Conservation (phyloP, 2,329 filamentous ascomycete genomes). For the Bipolaris cookei region DNA sequence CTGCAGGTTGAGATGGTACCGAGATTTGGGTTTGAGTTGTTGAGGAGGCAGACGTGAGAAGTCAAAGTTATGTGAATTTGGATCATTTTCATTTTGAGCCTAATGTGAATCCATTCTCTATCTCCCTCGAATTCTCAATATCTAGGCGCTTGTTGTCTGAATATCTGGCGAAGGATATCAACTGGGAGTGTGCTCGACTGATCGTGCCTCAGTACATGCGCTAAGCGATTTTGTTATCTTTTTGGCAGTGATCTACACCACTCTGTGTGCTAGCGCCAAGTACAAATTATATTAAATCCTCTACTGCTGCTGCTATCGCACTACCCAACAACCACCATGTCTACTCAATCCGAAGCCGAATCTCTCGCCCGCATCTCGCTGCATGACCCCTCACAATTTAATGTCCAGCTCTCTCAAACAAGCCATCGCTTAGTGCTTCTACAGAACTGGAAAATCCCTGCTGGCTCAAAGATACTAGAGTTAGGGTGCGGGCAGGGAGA, state of each 20-base stretch:
- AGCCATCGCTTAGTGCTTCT: constrained; percentile 32
- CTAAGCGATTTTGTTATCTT: background rate
- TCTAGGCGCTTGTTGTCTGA: background rate
- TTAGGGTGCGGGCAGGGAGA: constrained; percentile 67
- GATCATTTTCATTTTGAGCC: background rate
- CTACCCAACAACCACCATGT: constrained; percentile 9
- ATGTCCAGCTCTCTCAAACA: constrained; percentile 31
- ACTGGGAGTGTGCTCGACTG: background rate
- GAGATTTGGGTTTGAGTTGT: constrained; percentile 12
- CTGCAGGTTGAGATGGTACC: constrained; percentile 18
- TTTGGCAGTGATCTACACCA: background rate
- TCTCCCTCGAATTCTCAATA: too few relatives aligned
- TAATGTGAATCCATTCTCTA: background rate
- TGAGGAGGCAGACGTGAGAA: constrained; percentile 7
- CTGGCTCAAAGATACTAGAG: constrained; percentile 58
- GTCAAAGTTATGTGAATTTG: background rate
- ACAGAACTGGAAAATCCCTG: constrained; percentile 26
- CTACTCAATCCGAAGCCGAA: constrained; percentile 16
- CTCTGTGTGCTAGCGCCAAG: background rate
- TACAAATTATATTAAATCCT: background rate
- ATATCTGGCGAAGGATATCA: background rate
- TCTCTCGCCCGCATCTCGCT: constrained; percentile 26
- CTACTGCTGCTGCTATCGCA: background rate
- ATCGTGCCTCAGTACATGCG: background rate
- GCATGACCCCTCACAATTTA: constrained; percentile 25